Base-by-base conservation (phyloP, 345 rosid species). In the Rhizophora mangle region DNA sequence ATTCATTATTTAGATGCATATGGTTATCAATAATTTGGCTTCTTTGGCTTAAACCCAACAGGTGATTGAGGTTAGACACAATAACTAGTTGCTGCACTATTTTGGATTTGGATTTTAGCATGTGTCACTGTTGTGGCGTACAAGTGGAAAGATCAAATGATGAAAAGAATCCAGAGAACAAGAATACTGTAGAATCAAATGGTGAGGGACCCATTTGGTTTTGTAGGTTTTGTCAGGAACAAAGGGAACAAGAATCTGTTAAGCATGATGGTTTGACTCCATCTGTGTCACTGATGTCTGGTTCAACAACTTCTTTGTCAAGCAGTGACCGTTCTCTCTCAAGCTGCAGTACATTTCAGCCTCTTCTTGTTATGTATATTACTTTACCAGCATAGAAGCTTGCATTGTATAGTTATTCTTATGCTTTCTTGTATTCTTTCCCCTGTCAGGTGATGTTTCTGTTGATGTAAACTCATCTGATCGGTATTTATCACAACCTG, bases 261-360 rank as follows among this genome's bases (percentile, higher is more conserved):
- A 84, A 75, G 49, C 49, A 13, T 20, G 80, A 74, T 61, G 73
- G 68, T 43, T 39, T 27, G 56, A 80, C 72, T 79, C 79, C 72
- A 18, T 70, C 32, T 36, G 61, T 68, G 64, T 76, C 82, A 20
- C 86, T 85, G 32, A 72, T 80, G 73, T 85, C 82, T 75, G 84
- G 88, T 76, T 88, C 94, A 27, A 51, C 89, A 49, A 72, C 80
- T 73, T 87, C 91, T 1, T 76, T 87, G 64, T 85, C 92, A 8
- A 84, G 80, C 69, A 83, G 80, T 62, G 95, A 91, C 66, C 86
- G 84, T 73, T 78, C 89, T 64, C 77, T 74, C 72, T 89, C 96
- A 43, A 86, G 91, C 80, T 80, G 84, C 85, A 85, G 90, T 94
- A 74, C 79, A 47, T 69, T 67, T 59, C 53, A 63, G 37, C 60